Conservation (phyloP, 2,329 filamentous ascomycete species). For the Waltergamsia citrina region DNA sequence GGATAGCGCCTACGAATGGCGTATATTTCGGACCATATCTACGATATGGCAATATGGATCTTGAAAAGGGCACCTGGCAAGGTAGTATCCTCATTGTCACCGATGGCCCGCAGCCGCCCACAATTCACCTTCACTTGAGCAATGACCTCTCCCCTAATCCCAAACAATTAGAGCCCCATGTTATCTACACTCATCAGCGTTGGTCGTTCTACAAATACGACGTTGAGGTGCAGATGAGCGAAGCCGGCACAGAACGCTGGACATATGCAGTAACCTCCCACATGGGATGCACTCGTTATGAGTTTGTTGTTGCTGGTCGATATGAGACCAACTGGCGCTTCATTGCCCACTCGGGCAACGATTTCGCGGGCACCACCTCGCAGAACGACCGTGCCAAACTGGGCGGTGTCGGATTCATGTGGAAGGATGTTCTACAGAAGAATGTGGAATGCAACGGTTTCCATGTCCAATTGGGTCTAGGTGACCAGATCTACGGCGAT, state of each 20-base stretch:
- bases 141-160: conserved; percentile 88
- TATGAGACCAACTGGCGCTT: conserved; percentile 92
- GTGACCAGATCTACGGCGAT: conserved; percentile 93
- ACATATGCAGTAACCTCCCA: conserved; percentile 98
- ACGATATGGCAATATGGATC: conserved; percentile 93
- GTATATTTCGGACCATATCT: conserved; percentile 98
- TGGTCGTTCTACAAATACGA: conserved; percentile 98
- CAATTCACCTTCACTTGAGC: conserved; percentile 90
- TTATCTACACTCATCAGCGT: conserved; percentile 80
- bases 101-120: conserved; percentile 84
- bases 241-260: conserved; percentile 74
- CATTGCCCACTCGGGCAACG: conserved; percentile 90
- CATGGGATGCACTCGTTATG: conserved; percentile 93
- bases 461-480: conserved; percentile 84
- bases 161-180: conserved; percentile 70
- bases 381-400: conserved; percentile 77
- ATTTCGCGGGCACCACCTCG: conserved; percentile 82
- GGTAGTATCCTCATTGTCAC: conserved; percentile 92
- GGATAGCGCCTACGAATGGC: conserved; percentile 84
- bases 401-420: conserved; percentile 91
- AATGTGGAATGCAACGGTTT: conserved; percentile 95
- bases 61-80: conserved; percentile 83
- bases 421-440: conserved; percentile 97
- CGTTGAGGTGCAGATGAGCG: conserved; percentile 81
- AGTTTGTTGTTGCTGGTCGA: conserved; percentile 88